Percentiles rank a stretch among this genome's conserved stretches.
These are phyloP conservation scores for Entomortierella lignicola DNA, from an alignment of 192 early-diverging fungal genomes.

Conservation along the genomic window DNA sequence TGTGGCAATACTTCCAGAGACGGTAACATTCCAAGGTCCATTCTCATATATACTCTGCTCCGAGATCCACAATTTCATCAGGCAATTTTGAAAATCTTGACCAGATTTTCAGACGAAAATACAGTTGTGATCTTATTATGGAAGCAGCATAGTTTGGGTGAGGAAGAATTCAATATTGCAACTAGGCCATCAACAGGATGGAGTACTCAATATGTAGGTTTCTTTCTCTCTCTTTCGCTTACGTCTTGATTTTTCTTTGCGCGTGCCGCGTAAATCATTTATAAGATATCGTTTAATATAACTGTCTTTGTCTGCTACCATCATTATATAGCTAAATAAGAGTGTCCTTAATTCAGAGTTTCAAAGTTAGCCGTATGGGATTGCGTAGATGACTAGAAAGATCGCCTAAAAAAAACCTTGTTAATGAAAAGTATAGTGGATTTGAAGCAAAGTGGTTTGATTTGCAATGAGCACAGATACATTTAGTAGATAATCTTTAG, in stretches of 20 bases:
- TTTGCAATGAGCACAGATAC: too few species aligned
- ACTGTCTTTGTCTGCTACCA: too few species aligned
- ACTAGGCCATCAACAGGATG: slow-evolving; percentile 21
- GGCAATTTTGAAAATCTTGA: slow-evolving; percentile 33
- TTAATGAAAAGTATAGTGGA: too few species aligned
- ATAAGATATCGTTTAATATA: too few species aligned
- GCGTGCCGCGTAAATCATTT: too few species aligned
- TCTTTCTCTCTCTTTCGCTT: not conserved
- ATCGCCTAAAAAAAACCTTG: too few species aligned
- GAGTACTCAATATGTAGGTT: slow-evolving; percentile 31
- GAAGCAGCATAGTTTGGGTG: slow-evolving; percentile 50
- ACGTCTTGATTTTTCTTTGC: not conserved
- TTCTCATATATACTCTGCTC: slow-evolving; percentile 47
- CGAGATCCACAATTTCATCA: slow-evolving; percentile 50
- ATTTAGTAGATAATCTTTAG: too few species aligned
- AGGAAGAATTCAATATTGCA: slow-evolving; percentile 37
- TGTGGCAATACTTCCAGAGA: too few species aligned
- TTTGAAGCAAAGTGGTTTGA: too few species aligned
- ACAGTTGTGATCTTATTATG: slow-evolving; percentile 37
- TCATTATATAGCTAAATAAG: slow-evolving; percentile 20
- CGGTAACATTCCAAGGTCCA: slow-evolving; percentile 22
- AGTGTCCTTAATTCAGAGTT: slow-evolving; percentile 35
- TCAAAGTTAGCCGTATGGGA: slow-evolving; percentile 28
- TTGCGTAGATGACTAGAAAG: slow-evolving; percentile 23
- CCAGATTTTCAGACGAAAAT: slow-evolving; percentile 26